Evolutionary conservation across 1,284 basidiomycete genomes (phyloP).

Genomic region (Trichosporon sp.): DNA sequence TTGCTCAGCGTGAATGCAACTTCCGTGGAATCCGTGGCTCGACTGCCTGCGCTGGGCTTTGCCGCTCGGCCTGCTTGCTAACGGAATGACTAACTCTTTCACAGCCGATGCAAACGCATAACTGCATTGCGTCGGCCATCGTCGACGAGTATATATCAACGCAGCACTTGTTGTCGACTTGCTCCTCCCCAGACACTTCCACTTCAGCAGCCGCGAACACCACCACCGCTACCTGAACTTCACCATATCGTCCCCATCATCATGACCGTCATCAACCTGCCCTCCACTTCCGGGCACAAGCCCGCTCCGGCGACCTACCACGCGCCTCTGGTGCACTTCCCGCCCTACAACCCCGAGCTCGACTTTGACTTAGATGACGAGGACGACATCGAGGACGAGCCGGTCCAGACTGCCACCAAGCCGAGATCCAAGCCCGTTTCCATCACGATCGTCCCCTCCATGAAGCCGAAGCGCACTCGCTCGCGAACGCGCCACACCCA

Average conservation of each 20-base stretch:
- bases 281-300: neutral
- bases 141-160: neutral
- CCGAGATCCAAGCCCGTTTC: neutral
- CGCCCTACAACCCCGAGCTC: neutral
- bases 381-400: neutral
- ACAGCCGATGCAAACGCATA: neutral
- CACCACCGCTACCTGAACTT: neutral
- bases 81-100: neutral
- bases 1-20: no score
- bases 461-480: neutral
- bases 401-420: neutral
- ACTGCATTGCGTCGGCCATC: neutral
- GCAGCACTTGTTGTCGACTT: neutral
- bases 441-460: neutral
- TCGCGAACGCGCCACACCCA: neutral
- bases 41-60: no score
- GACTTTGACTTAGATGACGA: neutral
- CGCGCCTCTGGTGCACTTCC: neutral
- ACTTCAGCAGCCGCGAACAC: neutral
- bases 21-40: no score
- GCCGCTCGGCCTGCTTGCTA: neutral
- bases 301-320: neutral
- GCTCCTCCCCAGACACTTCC: neutral
- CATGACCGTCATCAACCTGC: slow-evolving; percentile 1
- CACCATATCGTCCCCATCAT: neutral